Conservation (phyloP, 2,329 filamentous ascomycete genomes). For the Davidsoniella australis region DNA sequence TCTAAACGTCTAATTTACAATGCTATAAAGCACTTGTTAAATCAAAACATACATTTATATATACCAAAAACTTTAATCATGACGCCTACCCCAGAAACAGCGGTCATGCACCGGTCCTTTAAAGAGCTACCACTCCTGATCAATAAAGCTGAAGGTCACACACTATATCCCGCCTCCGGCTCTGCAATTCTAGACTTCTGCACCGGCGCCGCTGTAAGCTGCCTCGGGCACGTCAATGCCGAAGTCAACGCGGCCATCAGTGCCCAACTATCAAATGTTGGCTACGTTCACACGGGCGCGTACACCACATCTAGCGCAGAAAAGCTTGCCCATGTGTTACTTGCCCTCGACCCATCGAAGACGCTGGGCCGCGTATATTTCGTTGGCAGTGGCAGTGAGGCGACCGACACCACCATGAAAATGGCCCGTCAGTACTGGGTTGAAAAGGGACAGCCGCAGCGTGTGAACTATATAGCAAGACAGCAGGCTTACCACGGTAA, state of each 20-base stretch:
- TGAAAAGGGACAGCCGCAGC: conserved; percentile 20
- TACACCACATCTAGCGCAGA: conserved; percentile 17
- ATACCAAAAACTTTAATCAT: not conserved
- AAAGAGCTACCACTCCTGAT: conserved; percentile 1
- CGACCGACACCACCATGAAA: conserved; percentile 31
- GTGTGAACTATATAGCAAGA: conserved; percentile 26
- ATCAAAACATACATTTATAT: too few species aligned
- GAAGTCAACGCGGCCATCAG: conserved; percentile 38
- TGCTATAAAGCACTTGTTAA: too few species aligned
- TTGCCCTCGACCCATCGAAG: conserved; percentile 14
- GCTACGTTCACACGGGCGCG: conserved; percentile 17
- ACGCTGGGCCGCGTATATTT: conserved; percentile 15
- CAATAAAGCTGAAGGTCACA: not conserved
- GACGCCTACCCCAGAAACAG: not conserved
- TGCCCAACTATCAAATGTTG: conserved; percentile 30
- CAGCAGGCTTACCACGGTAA: conserved; percentile 33
- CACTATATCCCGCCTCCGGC: not conserved
- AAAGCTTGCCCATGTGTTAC: conserved; percentile 18
- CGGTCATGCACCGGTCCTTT: conserved; percentile 3
- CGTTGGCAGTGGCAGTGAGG: conserved; percentile 17
- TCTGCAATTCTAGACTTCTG: conserved; percentile 43
- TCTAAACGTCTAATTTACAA: too few species aligned
- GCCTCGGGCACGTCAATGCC: conserved; percentile 42
- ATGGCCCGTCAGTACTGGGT: conserved; percentile 30
- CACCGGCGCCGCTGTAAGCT: conserved; percentile 49